Evolutionary conservation across 2,329 filamentous ascomycete genomes (phyloP), one percentile per base, ranked within the genome.

Genomic region (Fusarium domesticum): DNA sequence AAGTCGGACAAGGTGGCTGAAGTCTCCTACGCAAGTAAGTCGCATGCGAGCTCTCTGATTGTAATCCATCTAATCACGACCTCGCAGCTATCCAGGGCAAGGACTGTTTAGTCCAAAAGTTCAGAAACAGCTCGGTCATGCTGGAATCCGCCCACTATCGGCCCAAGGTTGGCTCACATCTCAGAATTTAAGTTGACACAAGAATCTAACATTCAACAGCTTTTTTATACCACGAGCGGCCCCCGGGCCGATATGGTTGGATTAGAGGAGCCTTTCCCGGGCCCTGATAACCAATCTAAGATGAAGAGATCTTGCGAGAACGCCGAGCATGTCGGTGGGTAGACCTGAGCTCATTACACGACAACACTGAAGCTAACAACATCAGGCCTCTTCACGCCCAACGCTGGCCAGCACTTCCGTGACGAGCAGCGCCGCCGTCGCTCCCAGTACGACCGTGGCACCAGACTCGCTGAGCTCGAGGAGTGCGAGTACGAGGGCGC

Each of bases 81-180:
- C 11, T 16, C 37, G 33, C 45, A 90, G 87, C 91, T 11, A 92
- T 96, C 47, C 93, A 98, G 71, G 93, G 93, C 35, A 85, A 86
- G 51, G 90, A 96, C 61, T 92, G 89, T 52, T 76, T 97, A 0
- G 81, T 96, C 6, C 87, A 95, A 65, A 96, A 97, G 64, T 98
- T 98, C 62, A 84, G 93, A 28, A 98, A 98, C 71, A 96, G 89
- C 31, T 92, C 89, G 0, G 90, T 98, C 20, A 96, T 97, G 89
- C 75, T 92, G 1, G 91, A 97, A 68, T 80, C 83, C 10, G 75
- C 81, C 1, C 83, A 85, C 40, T 95, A 89, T 59, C 84, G 89
- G 1, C 93, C 93, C 1, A 95, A 95, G 76, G 86, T 90, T 65
- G 55, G 63, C 47, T n/a, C n/a, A n/a, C 11, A 3, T 2, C 7